Evolutionary conservation across 2,329 filamentous ascomycete genomes (phyloP), one percentile per base, ranked within the genome.

Genomic region (Aspergillus sp.): DNA sequence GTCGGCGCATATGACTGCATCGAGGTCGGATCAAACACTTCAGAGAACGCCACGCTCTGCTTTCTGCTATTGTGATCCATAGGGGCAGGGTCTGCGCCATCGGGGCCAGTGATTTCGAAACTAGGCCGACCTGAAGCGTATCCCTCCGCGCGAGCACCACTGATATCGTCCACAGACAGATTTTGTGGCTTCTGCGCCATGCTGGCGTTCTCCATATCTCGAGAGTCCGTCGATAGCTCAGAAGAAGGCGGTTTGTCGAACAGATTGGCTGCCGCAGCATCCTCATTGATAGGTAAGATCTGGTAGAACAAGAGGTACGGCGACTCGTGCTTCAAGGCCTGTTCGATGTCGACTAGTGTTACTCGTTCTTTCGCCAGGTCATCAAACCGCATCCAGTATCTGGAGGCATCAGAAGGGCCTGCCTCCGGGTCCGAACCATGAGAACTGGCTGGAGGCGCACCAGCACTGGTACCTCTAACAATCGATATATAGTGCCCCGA

Each of bases 251-350:
- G 63, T 13, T 71, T 72, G 38, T 81, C 79, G 7, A 67, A 66
- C 19, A 72, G 55, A 49, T 72, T 74, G 48, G 70, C 69, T 41
- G 73, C 69, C 5, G 71, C 72, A 17, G 76, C 76, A 64, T 89
- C 84, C 58, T 93, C 90, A 30, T 91, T 86, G 70, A 96, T 92
- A 0, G 94, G 93, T 30, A 96, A 85, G 43, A 98, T 91, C 74
- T 97, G 94, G 71, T 97, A 99, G 76, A 98, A 98, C 0, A 99
- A 81, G 6, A 98, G 84, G 73, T 98, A 98, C 0, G 95, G 94
- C 74, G 92, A 96, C 74, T 97, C 93, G n/a, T 89, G 85, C 66
- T 87, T 89, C 53, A 98, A 79, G 0, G 91, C 89, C 66, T 89
- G 79, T 63, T 91, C 88, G 64, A 97, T 89, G 69, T 96, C 87